Percentiles rank a stretch among this genome's conserved stretches.
phyloP scores from a whole-genome alignment of 2,329 filamentous ascomycete genomes.

The Talaromyces sp. region DNA sequence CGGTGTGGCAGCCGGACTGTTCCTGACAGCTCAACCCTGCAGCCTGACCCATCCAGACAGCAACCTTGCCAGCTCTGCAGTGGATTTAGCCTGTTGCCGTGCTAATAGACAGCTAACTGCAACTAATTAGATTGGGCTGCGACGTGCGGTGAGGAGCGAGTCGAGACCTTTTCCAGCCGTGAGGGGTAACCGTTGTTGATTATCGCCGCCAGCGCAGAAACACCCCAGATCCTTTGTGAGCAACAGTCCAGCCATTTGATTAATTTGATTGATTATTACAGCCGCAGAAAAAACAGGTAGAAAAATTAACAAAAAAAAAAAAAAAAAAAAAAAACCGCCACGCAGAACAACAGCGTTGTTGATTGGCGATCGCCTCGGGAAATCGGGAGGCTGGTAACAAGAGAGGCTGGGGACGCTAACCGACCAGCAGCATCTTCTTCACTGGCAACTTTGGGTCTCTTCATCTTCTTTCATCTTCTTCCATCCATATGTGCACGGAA shows the following conservation, averaged over 20 bases:
- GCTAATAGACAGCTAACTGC: background rate
- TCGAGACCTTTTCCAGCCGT: background rate
- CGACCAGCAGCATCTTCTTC: conserved; percentile 5
- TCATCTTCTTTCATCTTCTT: background rate
- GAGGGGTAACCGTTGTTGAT: background rate
- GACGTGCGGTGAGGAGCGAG: background rate
- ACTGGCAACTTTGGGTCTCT: background rate
- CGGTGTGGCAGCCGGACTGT: background rate
- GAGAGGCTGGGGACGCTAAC: conserved; percentile 12
- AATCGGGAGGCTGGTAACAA: conserved; percentile 14
- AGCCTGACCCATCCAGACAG: background rate
- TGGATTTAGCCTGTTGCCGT: background rate
- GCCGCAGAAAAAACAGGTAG: no score
- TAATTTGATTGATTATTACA: background rate
- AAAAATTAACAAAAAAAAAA: no score
- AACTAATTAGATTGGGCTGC: background rate
- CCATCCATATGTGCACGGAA: background rate
- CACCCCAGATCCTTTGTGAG: background rate
- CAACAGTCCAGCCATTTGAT: background rate
- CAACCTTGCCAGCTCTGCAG: background rate
- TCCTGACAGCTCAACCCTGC: background rate
- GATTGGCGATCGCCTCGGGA: conserved; percentile 7
- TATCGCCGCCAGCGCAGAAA: background rate
- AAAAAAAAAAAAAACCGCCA: background rate
- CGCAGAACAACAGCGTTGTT: background rate